These are phyloP conservation scores for Plasmodiophora brassicae DNA, from an alignment of 208 protist species.

Conservation along the genomic window DNA sequence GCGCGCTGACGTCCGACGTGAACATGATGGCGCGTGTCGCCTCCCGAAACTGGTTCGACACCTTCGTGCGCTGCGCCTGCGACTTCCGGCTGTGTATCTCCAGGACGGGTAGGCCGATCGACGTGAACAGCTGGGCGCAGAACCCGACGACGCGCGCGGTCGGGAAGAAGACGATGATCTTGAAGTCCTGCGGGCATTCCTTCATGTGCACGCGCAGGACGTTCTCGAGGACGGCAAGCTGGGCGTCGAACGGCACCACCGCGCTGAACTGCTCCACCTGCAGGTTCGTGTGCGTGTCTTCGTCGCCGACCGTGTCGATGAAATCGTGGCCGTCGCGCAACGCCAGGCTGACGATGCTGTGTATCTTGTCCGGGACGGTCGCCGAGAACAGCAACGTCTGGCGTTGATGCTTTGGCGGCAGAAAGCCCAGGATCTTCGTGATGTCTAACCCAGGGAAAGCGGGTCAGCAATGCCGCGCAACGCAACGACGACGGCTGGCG, in stretches of 20 bases:
- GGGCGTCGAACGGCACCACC: not conserved
- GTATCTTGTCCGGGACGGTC: not conserved
- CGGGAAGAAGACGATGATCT: conserved; percentile 56
- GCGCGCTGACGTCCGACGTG: conserved; percentile 63
- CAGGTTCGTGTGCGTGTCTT: not conserved
- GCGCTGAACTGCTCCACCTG: not conserved
- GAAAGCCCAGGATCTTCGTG: not conserved
- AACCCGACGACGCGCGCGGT: conserved; percentile 52
- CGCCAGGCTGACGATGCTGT: not conserved
- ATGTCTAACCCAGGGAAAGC: no score
- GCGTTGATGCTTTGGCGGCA: not conserved
- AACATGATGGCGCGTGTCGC: conserved; percentile 50
- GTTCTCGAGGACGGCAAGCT: not conserved
- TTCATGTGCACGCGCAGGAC: not conserved
- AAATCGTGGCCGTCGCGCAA: not conserved
- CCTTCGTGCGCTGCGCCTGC: conserved; percentile 58
- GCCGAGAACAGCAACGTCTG: conserved; percentile 30
- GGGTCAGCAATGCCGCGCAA: no score
- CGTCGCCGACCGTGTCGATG: conserved; percentile 22
- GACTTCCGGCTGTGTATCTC: conserved; percentile 61
- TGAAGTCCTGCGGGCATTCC: not conserved
- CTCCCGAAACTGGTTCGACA: conserved; percentile 56
- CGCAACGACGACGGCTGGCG: no score
- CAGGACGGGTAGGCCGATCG: conserved; percentile 38
- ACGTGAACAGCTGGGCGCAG: conserved; percentile 42